Conservation (phyloP, 805 yeast genomes). For the Lachancea cidri region DNA sequence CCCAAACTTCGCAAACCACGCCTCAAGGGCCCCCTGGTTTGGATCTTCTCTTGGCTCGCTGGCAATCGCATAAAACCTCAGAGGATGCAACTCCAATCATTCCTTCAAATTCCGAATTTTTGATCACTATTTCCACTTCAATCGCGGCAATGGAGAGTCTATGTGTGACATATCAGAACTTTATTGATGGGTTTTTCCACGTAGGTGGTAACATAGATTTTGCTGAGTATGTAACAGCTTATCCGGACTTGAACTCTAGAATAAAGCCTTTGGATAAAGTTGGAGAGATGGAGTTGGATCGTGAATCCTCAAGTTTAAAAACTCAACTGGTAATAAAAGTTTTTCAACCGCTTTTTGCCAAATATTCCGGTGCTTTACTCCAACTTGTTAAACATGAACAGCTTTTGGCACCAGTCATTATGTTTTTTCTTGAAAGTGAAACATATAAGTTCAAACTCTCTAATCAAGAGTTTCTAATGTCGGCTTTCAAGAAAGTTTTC, state of each 20-base stretch:
- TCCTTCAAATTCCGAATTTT: slow-evolving; percentile 1
- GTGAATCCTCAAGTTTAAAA: slow-evolving; percentile 44
- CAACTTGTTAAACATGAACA: slow-evolving; percentile 36
- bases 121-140: background rate
- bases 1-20: background rate
- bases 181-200: slow-evolving; percentile 42
- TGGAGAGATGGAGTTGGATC: slow-evolving; percentile 41
- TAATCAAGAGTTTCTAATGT: slow-evolving; percentile 59
- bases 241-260: slow-evolving; percentile 18
- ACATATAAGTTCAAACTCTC: slow-evolving; percentile 38
- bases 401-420: slow-evolving; percentile 39
- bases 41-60: slow-evolving; percentile 12
- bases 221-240: slow-evolving; percentile 37
- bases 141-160: slow-evolving; percentile 20
- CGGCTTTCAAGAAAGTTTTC: slow-evolving; percentile 45
- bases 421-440: slow-evolving; percentile 38
- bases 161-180: slow-evolving; percentile 44
- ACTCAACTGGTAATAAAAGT: slow-evolving; percentile 41
- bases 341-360: slow-evolving; percentile 35
- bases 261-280: slow-evolving; percentile 29
- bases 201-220: slow-evolving; percentile 40
- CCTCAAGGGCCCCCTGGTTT: background rate
- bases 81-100: slow-evolving; percentile 11
- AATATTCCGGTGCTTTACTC: slow-evolving; percentile 26
- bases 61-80: slow-evolving; percentile 14